phyloP scores from a whole-genome alignment of 371 early-diverging fungal genomes.

The Actinomucor elegans region DNA sequence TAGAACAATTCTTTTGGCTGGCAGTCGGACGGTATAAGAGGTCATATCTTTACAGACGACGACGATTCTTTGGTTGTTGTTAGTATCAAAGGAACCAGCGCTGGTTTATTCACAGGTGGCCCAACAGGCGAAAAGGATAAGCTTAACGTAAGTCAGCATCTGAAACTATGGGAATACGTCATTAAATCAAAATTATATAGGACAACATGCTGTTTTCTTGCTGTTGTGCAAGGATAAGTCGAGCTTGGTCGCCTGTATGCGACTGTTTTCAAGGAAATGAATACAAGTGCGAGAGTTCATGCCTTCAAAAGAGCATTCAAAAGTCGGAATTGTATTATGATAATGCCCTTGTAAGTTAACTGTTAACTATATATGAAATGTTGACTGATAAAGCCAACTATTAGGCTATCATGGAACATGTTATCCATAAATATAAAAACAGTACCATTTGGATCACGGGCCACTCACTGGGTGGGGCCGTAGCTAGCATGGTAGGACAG shows the following conservation, averaged over 20 bases:
- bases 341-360: conserved; percentile 67
- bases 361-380: too few relatives aligned
- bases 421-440: conserved; percentile 65
- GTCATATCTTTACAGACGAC: conserved; percentile 81
- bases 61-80: conserved; percentile 75
- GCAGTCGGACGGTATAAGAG: conserved; percentile 83
- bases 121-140: conserved; percentile 81
- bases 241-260: conserved; percentile 85
- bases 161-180: neutral
- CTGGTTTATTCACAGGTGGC: conserved; percentile 70
- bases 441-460: conserved; percentile 87
- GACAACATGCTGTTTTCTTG: conserved; percentile 96
- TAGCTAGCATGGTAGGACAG: conserved; percentile 79
- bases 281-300: conserved; percentile 63
- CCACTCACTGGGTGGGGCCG: conserved; percentile 91
- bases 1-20: conserved; percentile 86
- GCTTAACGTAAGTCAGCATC: conserved; percentile 59
- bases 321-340: conserved; percentile 80
- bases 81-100: conserved; percentile 90
- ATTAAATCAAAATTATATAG: conserved; percentile 21
- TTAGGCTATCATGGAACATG: conserved; percentile 29
- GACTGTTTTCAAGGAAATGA: conserved; percentile 63
- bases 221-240: conserved; percentile 91
- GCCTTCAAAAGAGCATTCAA: conserved; percentile 60
- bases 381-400: too few relatives aligned